phyloP scores from a whole-genome alignment of 1,139 yeast genomes.

The Hyphopichia buzzinii region DNA sequence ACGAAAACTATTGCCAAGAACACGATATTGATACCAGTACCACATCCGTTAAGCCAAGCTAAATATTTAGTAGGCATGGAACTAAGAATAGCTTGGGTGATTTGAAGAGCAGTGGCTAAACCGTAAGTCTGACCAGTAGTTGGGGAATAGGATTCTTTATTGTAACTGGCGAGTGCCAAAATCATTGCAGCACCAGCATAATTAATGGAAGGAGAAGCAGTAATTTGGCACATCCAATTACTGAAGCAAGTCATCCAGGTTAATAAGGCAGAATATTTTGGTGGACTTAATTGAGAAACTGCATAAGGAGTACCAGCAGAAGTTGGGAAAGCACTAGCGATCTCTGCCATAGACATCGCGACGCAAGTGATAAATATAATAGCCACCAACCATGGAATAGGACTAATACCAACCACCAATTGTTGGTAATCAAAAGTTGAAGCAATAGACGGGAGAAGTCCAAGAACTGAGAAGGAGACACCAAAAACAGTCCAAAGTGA shows the following conservation, averaged over 20 bases:
- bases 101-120: constrained; percentile 50
- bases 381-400: constrained; percentile 56
- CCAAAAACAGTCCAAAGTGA: constrained; percentile 60
- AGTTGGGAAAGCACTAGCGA: constrained; percentile 49
- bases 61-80: constrained; percentile 55
- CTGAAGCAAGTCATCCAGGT: constrained; percentile 24
- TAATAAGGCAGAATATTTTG: constrained; percentile 48
- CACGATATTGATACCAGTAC: constrained; percentile 50
- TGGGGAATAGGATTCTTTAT: constrained; percentile 35
- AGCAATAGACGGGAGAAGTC: constrained; percentile 68
- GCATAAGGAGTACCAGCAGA: constrained; percentile 51
- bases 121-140: constrained; percentile 51
- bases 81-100: constrained; percentile 49
- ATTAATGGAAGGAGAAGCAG: constrained; percentile 64
- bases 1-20: constrained; percentile 57
- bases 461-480: constrained; percentile 71
- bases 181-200: constrained; percentile 62
- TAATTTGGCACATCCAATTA: constrained; percentile 51
- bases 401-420: constrained; percentile 51
- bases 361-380: constrained; percentile 49
- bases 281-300: constrained; percentile 53
- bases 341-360: constrained; percentile 48
- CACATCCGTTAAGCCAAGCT: constrained; percentile 53
- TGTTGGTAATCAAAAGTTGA: constrained; percentile 55
- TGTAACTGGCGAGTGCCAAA: constrained; percentile 48